Percentiles rank a stretch among this genome's conserved stretches.
phyloP scores from a whole-genome alignment of 2,329 filamentous ascomycete species.

The Lachnellula subtilissima region DNA sequence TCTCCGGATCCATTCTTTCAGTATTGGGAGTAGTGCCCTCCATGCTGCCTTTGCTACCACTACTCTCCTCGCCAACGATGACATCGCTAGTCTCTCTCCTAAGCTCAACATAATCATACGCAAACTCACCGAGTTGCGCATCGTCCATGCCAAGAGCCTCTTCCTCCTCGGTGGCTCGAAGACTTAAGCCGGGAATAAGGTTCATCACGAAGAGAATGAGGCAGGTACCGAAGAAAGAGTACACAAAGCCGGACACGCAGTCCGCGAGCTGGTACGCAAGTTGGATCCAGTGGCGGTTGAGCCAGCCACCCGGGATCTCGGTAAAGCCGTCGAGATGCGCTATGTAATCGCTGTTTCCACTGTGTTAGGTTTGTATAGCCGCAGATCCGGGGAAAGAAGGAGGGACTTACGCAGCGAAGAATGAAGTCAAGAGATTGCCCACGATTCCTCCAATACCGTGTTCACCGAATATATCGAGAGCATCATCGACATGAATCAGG shows the following conservation, averaged over 20 bases:
- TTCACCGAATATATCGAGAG: slow-evolving; percentile 83
- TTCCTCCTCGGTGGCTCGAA: slow-evolving; percentile 71
- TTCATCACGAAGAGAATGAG: slow-evolving; percentile 78
- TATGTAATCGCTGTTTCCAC: slow-evolving; percentile 58
- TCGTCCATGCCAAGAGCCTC: slow-evolving; percentile 85
- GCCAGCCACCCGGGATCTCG: slow-evolving; percentile 69
- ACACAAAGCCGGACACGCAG: slow-evolving; percentile 68
- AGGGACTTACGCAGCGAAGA: slow-evolving; percentile 58
- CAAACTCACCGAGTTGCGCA: slow-evolving; percentile 87
- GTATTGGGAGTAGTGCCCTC: background rate
- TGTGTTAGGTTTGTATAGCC: background rate
- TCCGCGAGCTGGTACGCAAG: slow-evolving; percentile 80
- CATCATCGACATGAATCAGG: slow-evolving; percentile 73
- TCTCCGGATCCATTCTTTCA: background rate
- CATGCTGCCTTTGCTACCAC: background rate
- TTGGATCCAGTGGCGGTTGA: slow-evolving; percentile 80
- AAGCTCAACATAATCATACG: slow-evolving; percentile 87
- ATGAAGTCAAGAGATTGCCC: slow-evolving; percentile 72
- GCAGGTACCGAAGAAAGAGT: slow-evolving; percentile 74
- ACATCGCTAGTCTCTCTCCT: slow-evolving; percentile 1
- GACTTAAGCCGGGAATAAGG: slow-evolving; percentile 67
- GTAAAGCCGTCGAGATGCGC: slow-evolving; percentile 70
- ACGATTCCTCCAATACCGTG: slow-evolving; percentile 74
- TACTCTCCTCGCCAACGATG: background rate
- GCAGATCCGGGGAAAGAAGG: background rate